Evolutionary conservation across 2,329 filamentous ascomycete genomes (phyloP).

Genomic region (Aspergillus floridensis): DNA sequence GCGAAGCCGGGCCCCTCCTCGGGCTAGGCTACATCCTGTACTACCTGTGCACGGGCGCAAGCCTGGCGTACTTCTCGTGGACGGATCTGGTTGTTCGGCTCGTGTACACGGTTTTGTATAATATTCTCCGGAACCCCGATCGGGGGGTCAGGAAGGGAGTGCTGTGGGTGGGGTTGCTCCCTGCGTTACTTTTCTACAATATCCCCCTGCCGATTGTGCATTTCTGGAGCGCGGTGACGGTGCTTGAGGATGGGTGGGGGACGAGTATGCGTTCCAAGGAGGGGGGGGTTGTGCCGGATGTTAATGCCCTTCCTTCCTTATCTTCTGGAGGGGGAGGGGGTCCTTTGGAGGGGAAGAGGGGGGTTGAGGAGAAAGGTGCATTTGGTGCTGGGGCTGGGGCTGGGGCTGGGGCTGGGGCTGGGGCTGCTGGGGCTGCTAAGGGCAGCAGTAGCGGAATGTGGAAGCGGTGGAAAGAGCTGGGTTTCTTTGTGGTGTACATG

Average conservation of each 20-base stretch:
- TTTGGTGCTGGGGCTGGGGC: not conserved
- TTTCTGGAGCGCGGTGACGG: conserved; percentile 35
- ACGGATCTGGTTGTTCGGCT: conserved; percentile 30
- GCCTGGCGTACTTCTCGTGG: conserved; percentile 27
- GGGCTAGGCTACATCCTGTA: conserved; percentile 27
- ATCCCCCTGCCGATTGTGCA: conserved; percentile 36
- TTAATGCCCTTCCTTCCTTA: not conserved
- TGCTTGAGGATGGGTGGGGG: conserved; percentile 36
- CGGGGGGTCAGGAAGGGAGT: conserved; percentile 11
- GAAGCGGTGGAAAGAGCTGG: conserved; percentile 28
- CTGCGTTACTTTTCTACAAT: conserved; percentile 34
- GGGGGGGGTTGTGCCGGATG: not conserved
- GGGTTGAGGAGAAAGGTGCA: conserved; percentile 19
- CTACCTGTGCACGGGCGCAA: conserved; percentile 30
- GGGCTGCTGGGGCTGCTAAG: not conserved
- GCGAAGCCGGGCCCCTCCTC: conserved; percentile 31
- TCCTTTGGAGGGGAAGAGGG: conserved; percentile 15
- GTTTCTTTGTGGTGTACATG: conserved; percentile 34
- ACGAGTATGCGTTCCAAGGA: conserved; percentile 33
- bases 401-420: not conserved
- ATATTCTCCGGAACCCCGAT: conserved; percentile 29
- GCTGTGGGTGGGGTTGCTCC: conserved; percentile 23
- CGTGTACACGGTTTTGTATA: conserved; percentile 29
- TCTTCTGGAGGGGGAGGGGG: not conserved
- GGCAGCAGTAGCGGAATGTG: too few relatives aligned